Conservation (phyloP, 495 filamentous ascomycete genomes). For the Talaromyces borbonicus region DNA sequence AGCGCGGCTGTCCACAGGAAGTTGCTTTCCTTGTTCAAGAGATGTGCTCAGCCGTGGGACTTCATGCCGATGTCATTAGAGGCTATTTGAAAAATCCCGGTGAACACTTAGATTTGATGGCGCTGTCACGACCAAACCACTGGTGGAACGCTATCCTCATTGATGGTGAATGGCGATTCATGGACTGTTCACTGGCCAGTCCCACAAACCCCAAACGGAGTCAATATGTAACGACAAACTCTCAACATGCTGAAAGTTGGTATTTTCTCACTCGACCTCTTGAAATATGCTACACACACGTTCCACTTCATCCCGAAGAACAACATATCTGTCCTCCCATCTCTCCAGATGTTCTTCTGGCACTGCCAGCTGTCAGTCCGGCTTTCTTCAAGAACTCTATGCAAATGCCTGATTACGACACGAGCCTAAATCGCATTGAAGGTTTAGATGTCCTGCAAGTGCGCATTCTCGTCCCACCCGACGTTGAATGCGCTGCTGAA, state of each 20-base stretch:
- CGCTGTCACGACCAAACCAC: constrained; percentile 74
- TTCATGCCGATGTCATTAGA: constrained; percentile 73
- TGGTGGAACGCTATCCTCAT: constrained; percentile 97
- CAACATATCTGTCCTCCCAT: constrained; percentile 91
- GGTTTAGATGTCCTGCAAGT: constrained; percentile 88
- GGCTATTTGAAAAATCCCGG: constrained; percentile 89
- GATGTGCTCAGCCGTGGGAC: constrained; percentile 87
- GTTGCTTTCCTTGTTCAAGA: constrained; percentile 80
- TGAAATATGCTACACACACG: constrained; percentile 89
- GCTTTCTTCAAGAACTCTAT: constrained; percentile 75
- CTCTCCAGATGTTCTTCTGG: constrained; percentile 69
- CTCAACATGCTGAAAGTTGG: constrained; percentile 68
- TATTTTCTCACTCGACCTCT: constrained; percentile 83
- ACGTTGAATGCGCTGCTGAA: constrained; percentile 90
- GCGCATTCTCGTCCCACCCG: constrained; percentile 72
- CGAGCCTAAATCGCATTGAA: constrained; percentile 74
- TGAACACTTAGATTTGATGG: constrained; percentile 65
- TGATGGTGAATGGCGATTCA: constrained; percentile 91
- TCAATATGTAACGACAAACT: constrained; percentile 61
- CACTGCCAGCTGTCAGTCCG: constrained; percentile 76
- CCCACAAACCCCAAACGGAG: constrained; percentile 76
- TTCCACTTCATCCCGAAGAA: constrained; percentile 72
- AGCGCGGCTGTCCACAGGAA: constrained; percentile 81
- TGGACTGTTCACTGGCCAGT: constrained; percentile 87
- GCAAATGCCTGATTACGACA: constrained; percentile 82